Evolutionary conservation across 768 basidiomycete genomes (phyloP), one percentile per base, ranked within the genome.

Genomic region (Podaxis carcinomalis): DNA sequence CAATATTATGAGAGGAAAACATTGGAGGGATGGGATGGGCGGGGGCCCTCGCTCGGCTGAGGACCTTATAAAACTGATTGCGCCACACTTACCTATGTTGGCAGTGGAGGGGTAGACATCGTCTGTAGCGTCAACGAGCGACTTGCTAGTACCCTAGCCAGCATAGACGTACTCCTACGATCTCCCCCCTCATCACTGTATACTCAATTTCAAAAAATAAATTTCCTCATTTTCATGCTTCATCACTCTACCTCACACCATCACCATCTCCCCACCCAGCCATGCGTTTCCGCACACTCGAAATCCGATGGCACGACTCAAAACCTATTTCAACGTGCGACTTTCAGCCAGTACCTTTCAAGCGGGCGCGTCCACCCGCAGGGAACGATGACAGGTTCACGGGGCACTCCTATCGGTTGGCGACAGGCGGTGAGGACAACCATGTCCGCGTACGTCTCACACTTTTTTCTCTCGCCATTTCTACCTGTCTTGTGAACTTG

Each of bases 271-370:
- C 49, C 49, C n/a, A 5, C 21, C 57, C 35, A 19, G 25, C 49
- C 69, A 95, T 95, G 92, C 88, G 92, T 63, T 92, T 90, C 72
- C 84, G 90, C 62, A 93, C 93, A 3, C 84, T 95, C 49, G 94
- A 95, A 78, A 97, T 97, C 70, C 84, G 95, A 65, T 97, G 94
- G 94, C 94, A 97, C 80, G 94, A 95, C 78, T 87, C 83, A 73
- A 93, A 93, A 70, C 94, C 94, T 49, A 95, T 99, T 74, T 95
- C 93, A 47, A 92, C 94, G 14, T 93, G 92, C 73, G 97, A 99
- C 79, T 97, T 97, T 70, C 97, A 98, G 70, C 89, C 93, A 19
- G 71, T 87, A 35, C 77, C 90, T 0, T 91, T 82, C 79, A 92
- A 90, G 79, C 90, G 87, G 73, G 87, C 90, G 76, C 85, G 89